phyloP scores from a whole-genome alignment of 2,329 filamentous ascomycete species.

The Ceratocystis papillata region DNA sequence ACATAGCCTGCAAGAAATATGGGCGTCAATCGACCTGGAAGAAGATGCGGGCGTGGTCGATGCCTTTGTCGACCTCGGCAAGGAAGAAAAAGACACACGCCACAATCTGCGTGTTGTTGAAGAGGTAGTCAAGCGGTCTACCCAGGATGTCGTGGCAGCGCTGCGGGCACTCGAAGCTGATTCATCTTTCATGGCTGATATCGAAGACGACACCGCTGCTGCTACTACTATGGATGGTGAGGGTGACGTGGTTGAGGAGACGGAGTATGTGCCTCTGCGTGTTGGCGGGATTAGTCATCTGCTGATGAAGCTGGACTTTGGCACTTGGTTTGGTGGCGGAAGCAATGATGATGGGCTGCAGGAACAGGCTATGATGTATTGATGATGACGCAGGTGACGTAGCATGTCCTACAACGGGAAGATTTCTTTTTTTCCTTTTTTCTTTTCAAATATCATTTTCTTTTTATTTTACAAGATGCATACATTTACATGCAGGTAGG shows the following conservation, averaged over 20 bases:
- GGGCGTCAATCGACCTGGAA: conserved; percentile 69
- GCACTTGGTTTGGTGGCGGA: conserved; percentile 42
- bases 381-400: neutral
- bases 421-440: too few species aligned
- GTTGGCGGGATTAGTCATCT: conserved; percentile 73
- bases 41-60: conserved; percentile 72
- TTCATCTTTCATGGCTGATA: conserved; percentile 36
- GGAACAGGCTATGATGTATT: conserved; percentile 12
- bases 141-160: conserved; percentile 54
- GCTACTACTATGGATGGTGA: conserved; percentile 33
- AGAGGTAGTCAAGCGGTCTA: conserved; percentile 52
- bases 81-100: conserved; percentile 60
- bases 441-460: neutral
- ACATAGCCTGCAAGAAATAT: conserved; percentile 62
- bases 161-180: conserved; percentile 39
- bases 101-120: conserved; percentile 54
- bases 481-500: neutral
- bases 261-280: conserved; percentile 55
- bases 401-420: neutral
- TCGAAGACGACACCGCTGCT: conserved; percentile 33
- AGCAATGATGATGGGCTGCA: conserved; percentile 2
- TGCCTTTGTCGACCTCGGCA: conserved; percentile 56
- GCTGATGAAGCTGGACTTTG: conserved; percentile 81
- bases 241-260: conserved; percentile 31
- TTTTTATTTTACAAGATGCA: neutral